phyloP scores from a whole-genome alignment of 202 grass and related monocot species.

The Schoenoplectus tabernaemontani region DNA sequence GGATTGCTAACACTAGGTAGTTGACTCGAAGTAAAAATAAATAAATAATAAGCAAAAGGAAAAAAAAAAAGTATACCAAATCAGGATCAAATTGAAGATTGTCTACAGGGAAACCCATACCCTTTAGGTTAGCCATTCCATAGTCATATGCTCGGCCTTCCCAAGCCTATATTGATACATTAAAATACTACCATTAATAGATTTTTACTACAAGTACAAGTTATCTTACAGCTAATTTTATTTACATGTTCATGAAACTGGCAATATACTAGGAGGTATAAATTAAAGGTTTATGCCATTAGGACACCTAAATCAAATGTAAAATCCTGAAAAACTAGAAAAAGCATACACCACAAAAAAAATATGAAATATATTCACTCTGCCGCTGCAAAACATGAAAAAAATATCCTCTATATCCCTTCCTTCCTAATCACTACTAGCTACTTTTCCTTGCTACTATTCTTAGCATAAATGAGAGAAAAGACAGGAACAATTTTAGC shows the following conservation, averaged over 20 bases:
- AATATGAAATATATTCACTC: not conserved
- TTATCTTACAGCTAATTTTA: not conserved
- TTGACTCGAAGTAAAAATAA: constrained; percentile 5
- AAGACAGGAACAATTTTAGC: not conserved
- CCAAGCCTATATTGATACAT: constrained; percentile 61
- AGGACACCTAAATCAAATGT: not conserved
- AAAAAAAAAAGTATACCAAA: constrained; percentile 43
- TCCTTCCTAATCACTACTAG: not conserved
- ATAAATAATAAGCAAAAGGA: constrained; percentile 1
- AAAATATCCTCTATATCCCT: not conserved
- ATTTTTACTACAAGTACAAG: not conserved
- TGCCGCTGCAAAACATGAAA: not conserved
- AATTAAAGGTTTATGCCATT: not conserved
- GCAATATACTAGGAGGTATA: not conserved
- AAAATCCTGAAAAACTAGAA: not conserved
- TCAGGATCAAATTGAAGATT: constrained; percentile 90
- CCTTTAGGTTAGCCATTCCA: constrained; percentile 86
- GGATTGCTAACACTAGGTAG: not conserved
- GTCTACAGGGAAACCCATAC: constrained; percentile 88
- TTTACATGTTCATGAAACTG: not conserved
- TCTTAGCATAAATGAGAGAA: not conserved
- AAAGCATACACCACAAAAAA: not conserved
- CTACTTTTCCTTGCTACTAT: not conserved
- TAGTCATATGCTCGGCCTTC: constrained; percentile 98
- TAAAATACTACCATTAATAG: not conserved